phyloP scores from a whole-genome alignment of 441 rosid genomes.

The Kokia cookei region DNA sequence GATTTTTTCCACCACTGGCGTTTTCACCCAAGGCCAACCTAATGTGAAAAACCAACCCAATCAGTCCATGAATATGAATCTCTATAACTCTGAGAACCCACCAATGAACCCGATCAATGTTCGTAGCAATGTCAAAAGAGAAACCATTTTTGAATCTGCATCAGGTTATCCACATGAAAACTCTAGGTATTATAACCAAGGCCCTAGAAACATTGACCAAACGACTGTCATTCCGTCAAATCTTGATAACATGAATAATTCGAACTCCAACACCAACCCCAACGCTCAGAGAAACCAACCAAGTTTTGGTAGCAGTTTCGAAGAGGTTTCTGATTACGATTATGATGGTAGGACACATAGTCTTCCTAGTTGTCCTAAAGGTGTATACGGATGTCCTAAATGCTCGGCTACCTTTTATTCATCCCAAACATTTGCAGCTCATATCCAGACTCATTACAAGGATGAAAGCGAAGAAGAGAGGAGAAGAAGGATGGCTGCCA shows the following conservation, averaged over 20 bases:
- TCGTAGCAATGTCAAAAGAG: neutral
- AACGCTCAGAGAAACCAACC: too few relatives aligned
- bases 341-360: conserved; percentile 23
- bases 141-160: neutral
- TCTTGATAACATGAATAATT: too few relatives aligned
- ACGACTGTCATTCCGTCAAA: too few relatives aligned
- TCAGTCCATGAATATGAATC: conserved; percentile 13
- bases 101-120: neutral
- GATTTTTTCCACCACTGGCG: neutral
- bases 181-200: too few relatives aligned
- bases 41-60: neutral
- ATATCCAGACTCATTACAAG: conserved; percentile 14
- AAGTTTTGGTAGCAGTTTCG: too few relatives aligned
- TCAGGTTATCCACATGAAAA: neutral
- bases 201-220: too few relatives aligned
- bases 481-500: conserved; percentile 17
- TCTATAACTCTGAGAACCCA: neutral
- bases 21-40: too few relatives aligned
- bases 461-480: conserved; percentile 13
- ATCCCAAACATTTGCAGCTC: conserved; percentile 18
- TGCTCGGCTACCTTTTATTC: neutral
- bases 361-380: conserved; percentile 11
- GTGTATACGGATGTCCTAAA: conserved; percentile 27
- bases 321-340: too few relatives aligned
- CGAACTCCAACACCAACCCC: too few relatives aligned